Conservation (phyloP, 2,329 filamentous ascomycete species). For the Beauveria rudraprayagi region DNA sequence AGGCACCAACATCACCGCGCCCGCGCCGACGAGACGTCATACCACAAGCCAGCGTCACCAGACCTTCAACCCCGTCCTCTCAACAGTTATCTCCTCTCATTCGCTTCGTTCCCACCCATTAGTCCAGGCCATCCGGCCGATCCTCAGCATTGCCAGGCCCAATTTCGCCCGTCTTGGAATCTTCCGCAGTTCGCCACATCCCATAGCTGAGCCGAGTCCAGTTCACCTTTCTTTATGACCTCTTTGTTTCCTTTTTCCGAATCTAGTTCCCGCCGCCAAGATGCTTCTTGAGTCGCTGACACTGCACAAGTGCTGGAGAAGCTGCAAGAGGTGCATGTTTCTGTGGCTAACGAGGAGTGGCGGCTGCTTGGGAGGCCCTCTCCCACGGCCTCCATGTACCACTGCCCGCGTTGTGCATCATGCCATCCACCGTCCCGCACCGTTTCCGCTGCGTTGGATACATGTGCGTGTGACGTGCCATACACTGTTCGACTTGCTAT, state of each 20-base stretch:
- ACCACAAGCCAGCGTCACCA: constrained; percentile 10
- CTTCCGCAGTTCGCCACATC: background rate
- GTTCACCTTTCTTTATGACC: background rate
- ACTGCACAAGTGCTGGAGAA: background rate
- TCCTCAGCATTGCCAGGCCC: background rate
- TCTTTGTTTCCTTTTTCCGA: background rate
- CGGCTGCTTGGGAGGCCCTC: background rate
- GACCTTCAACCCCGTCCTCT: background rate
- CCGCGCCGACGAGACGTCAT: constrained; percentile 9
- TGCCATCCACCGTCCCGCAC: constrained; percentile 1
- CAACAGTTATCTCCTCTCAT: background rate
- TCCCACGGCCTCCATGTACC: background rate
- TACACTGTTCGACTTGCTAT: background rate
- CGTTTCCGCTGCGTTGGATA: background rate
- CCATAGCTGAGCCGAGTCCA: background rate
- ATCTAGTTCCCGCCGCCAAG: constrained; percentile 3
- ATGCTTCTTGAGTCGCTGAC: background rate
- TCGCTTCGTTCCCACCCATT: background rate
- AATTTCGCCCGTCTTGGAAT: background rate
- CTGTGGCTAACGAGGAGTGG: background rate
- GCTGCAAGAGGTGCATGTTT: background rate
- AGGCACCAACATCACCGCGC: background rate
- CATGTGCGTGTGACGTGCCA: background rate
- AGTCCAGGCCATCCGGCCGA: background rate
- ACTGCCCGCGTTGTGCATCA: background rate